Evolutionary conservation across 2,329 filamentous ascomycete genomes (phyloP), one percentile per base, ranked within the genome.

Genomic region (Paecilomyces niveus): DNA sequence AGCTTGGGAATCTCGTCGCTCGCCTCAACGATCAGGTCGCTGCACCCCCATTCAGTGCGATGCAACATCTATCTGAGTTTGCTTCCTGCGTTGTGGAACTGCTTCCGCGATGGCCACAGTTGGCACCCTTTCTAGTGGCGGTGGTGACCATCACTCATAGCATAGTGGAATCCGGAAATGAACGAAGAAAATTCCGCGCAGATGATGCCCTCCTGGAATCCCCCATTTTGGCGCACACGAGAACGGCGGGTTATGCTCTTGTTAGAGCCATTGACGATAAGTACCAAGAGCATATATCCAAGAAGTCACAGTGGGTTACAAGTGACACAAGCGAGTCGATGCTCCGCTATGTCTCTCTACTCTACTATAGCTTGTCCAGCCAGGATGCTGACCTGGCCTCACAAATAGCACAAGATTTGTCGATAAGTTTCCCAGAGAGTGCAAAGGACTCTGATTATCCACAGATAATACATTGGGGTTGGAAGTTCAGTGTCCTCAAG

Each of bases 401-500:
- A 7, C 66, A 70, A 52, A 65, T 78, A 33, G 68, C 72, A 8
- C 59, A 68, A 15, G 70, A 76, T 57, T 66, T 79, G 26, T 67
- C 69, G 3, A 67, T 76, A 31, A 53, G 69, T 3, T 59, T 73
- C 10, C 71, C 74, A 5, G 67, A 70, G n/a, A 63, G 63, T 29
- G 57, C 64, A 6, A 60, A 55, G 18, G 49, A 57, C 11, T 64
- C 67, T 32, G 71, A 76, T 39, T 64, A 68, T 22, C 62, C 72
- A 5, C 63, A 64, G 24, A 72, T 78, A 11, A 66, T 78, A 35
- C 63, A 67, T 68, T 76, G 82, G 65, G 78, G 75, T 32, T 95
- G 89, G 87, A 87, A 85, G 55, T 86, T 96, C 65, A 78, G 80
- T 51, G 77, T 88, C 1, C 77, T 89, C 55, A 85, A 85, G 65